Conservation (phyloP, 2,329 filamentous ascomycete genomes). For the Arthrinium puccinioides region DNA sequence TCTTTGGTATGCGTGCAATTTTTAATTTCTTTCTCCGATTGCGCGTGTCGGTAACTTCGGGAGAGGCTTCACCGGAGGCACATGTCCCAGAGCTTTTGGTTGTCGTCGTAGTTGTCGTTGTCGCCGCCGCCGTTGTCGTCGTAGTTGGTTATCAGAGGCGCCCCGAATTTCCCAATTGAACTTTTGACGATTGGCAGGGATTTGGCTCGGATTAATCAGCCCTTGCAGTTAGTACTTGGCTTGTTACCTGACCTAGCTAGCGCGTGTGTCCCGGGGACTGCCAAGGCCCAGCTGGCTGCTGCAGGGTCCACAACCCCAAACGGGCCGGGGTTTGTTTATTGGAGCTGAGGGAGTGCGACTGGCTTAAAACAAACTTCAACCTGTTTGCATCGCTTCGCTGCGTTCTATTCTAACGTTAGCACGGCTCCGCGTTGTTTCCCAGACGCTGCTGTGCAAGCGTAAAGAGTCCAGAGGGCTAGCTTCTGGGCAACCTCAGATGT, state of each 20-base stretch:
- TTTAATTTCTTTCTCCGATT: background rate
- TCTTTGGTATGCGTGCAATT: background rate
- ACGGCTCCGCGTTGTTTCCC: no score
- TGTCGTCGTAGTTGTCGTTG: background rate
- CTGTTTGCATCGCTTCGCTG: no score
- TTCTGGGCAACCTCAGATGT: no score
- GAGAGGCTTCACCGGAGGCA: background rate
- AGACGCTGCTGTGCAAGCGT: no score
- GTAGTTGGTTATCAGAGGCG: background rate
- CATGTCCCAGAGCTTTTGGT: background rate
- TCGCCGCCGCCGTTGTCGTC: background rate
- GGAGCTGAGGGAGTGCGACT: no score
- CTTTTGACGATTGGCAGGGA: background rate
- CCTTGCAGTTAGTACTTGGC: background rate
- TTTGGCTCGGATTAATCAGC: background rate
- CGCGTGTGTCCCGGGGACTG: no score
- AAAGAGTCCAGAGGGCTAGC: no score
- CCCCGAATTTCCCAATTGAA: background rate
- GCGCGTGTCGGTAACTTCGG: background rate
- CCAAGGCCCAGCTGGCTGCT: no score
- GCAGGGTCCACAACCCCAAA: no score
- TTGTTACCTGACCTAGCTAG: background rate
- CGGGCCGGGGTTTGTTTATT: no score
- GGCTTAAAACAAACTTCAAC: no score
- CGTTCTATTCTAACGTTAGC: no score